These are phyloP conservation scores for Ceratocystis papillata DNA, from an alignment of 2,329 filamentous ascomycete species.

Conservation along the genomic window DNA sequence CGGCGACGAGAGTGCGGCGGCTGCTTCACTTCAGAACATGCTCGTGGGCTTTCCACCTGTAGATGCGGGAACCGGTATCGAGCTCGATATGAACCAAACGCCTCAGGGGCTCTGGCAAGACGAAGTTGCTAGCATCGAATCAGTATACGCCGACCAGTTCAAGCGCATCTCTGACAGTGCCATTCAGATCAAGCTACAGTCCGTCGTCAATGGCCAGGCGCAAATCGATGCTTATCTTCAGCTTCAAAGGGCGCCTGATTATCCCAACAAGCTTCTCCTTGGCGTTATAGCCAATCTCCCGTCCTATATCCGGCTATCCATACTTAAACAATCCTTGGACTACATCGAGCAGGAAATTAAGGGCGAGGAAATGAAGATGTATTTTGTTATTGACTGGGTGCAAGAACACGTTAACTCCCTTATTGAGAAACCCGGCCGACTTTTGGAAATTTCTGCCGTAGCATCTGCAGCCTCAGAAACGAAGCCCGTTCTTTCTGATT, in stretches of 20 bases:
- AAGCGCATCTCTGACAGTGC: slow-evolving; percentile 48
- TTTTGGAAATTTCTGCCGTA: slow-evolving; percentile 74
- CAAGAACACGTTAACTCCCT: slow-evolving; percentile 75
- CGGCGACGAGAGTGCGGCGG: slow-evolving; percentile 65
- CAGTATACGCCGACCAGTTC: slow-evolving; percentile 72
- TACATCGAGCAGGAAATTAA: slow-evolving; percentile 60
- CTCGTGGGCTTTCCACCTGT: slow-evolving; percentile 28
- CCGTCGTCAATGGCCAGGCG: slow-evolving; percentile 42
- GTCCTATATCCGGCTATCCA: slow-evolving; percentile 84
- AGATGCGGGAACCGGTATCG: slow-evolving; percentile 11
- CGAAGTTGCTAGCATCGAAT: slow-evolving; percentile 71
- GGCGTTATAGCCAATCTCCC: slow-evolving; percentile 62
- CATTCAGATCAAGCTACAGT: slow-evolving; percentile 59
- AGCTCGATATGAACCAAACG: slow-evolving; percentile 39
- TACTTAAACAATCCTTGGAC: slow-evolving; percentile 64
- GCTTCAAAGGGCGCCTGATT: slow-evolving; percentile 60
- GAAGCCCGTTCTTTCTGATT: slow-evolving; percentile 25
- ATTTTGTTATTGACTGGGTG: slow-evolving; percentile 81
- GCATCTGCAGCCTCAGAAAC: slow-evolving; percentile 54
- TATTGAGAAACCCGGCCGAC: slow-evolving; percentile 69
- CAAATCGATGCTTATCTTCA: slow-evolving; percentile 49
- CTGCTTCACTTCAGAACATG: slow-evolving; percentile 61
- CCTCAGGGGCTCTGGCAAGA: slow-evolving; percentile 67
- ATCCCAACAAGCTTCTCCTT: slow-evolving; percentile 61
- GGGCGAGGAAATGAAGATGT: slow-evolving; percentile 81